Conservation (phyloP, 2,329 filamentous ascomycete species). For the Seiridium unicorne region DNA sequence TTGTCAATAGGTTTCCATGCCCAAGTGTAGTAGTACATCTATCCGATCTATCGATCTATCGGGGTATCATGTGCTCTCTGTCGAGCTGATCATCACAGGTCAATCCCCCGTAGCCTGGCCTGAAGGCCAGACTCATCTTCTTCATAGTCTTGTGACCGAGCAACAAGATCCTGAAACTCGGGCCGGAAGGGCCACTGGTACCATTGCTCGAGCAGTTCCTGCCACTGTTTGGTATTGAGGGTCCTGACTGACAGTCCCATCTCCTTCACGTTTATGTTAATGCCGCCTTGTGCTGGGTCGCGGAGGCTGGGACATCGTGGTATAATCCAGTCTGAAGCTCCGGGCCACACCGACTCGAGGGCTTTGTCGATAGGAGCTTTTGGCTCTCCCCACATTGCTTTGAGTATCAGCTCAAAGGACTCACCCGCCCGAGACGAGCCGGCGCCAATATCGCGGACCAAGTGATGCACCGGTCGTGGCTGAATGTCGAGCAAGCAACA, state of each 20-base stretch:
- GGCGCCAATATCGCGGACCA: constrained; percentile 45
- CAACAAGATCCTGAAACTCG: constrained; percentile 45
- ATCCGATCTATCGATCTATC: too few relatives aligned
- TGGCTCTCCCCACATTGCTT: constrained; percentile 34
- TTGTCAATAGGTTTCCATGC: too few relatives aligned
- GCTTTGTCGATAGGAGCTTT: constrained; percentile 35
- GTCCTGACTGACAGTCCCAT: constrained; percentile 43
- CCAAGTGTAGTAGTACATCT: too few relatives aligned
- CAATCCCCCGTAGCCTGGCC: not conserved
- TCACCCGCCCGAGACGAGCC: constrained; percentile 41
- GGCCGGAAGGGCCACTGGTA: constrained; percentile 66
- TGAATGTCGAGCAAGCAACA: constrained; percentile 66
- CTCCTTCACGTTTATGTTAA: constrained; percentile 30
- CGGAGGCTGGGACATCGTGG: constrained; percentile 45
- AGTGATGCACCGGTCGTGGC: constrained; percentile 51
- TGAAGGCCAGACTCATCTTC: not conserved
- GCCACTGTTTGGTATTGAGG: constrained; percentile 53
- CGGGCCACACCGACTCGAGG: constrained; percentile 56
- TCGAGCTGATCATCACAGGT: not conserved
- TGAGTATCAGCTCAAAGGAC: constrained; percentile 51
- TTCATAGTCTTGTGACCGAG: constrained; percentile 25
- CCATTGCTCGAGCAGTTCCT: constrained; percentile 59
- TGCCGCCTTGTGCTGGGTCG: constrained; percentile 48
- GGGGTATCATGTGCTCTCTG: not conserved
- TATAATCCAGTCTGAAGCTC: constrained; percentile 54